phyloP scores from a whole-genome alignment of 257 asterid species.

The Datura wrightii region DNA sequence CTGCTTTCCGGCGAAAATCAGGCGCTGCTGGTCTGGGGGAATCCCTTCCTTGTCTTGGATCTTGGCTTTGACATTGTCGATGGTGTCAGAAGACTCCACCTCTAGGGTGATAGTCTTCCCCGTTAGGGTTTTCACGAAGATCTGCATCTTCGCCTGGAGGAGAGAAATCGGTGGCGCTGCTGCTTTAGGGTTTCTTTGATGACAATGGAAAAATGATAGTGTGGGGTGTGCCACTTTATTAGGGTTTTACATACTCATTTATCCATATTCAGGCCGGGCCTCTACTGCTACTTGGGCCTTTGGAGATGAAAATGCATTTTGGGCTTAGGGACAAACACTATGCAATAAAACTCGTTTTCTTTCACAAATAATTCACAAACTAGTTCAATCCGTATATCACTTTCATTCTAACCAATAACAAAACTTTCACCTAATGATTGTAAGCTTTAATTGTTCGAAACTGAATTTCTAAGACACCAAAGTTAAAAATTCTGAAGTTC shows the following conservation, averaged over 20 bases:
- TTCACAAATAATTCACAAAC: too few relatives aligned
- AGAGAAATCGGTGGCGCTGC: neutral
- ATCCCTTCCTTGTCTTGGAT: constrained; percentile 28
- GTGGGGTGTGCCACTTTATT: neutral
- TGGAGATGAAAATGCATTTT: neutral
- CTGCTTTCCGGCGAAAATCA: constrained; percentile 25
- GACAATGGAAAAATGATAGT: neutral
- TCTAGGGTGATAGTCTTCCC: constrained; percentile 64
- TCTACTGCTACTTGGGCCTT: neutral
- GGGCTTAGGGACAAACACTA: neutral
- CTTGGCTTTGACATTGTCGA: constrained; percentile 31
- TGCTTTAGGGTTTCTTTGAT: neutral
- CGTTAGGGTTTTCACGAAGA: constrained; percentile 83
- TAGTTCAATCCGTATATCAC: too few relatives aligned
- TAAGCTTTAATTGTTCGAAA: too few relatives aligned
- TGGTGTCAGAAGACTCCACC: constrained; percentile 20
- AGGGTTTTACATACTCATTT: neutral
- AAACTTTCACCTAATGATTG: too few relatives aligned
- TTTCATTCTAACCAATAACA: too few relatives aligned
- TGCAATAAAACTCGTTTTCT: too few relatives aligned
- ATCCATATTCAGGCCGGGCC: neutral
- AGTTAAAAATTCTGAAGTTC: too few relatives aligned
- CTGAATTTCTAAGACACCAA: too few relatives aligned
- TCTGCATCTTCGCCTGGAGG: constrained; percentile 64
- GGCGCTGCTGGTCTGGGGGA: constrained; percentile 25